Base-by-base conservation (phyloP, 257 asterid species). In the Eucommia ulmoides region DNA sequence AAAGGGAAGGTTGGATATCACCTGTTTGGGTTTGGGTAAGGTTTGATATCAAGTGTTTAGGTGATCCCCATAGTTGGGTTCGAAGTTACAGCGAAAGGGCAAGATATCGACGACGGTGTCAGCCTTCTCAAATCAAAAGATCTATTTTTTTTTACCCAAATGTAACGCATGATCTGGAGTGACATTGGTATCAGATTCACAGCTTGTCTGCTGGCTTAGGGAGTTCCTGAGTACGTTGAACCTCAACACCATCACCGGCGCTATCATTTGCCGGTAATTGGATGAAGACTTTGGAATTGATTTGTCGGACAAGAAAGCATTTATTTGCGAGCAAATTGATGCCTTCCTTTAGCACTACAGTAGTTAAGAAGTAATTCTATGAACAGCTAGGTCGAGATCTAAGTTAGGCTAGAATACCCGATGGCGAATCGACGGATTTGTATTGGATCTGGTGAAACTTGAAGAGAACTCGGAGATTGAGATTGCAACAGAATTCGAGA, bases 311-410 rank as follows among this genome's bases (percentile, higher is more conserved):
- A 52, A 61, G 10, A 70, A 55, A 41, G 50, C 22, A 9, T 67
- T 74, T 45, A 70, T 74, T 20, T 63, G 63, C 0, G 68, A 74
- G 8, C 78, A 74, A 54, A 74, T 74, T 46, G 70, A 70, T 17
- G 0, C 52, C 25, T 67, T 64, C 58, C 62, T 74, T 15, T 20
- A 35, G 19, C 35, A 22, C 48, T 61, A 50, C 15, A 53, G n/a
- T n/a, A n/a, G 58, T 25, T 75, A 56, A 1, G 63, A 51, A 45
- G 45, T n/a, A n/a, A n/a, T n/a, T n/a, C n/a, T n/a, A n/a, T n/a
- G n/a, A n/a, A n/a, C n/a, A n/a, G n/a, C n/a, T n/a, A n/a, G n/a
- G n/a, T n/a, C n/a, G n/a, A n/a, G n/a, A n/a, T n/a, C n/a, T n/a
- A n/a, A n/a, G n/a, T n/a, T n/a, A n/a, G n/a, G n/a, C 49, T 5